Evolutionary conservation across 257 asterid genomes (phyloP).

Genomic region (Euphrasia confusa): DNA sequence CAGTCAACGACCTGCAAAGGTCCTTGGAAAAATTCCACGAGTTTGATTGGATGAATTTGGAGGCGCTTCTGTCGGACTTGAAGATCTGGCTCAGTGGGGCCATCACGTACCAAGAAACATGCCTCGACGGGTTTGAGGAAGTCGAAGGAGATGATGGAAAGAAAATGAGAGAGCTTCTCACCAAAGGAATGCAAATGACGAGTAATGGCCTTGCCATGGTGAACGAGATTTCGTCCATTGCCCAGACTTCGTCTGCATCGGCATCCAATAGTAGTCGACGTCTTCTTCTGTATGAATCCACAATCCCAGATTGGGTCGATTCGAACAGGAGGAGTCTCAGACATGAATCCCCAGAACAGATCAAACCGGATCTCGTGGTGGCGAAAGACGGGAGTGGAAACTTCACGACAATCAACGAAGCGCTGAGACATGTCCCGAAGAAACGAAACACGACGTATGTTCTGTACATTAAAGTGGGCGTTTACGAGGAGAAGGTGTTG

Average conservation of each 20-base stretch:
- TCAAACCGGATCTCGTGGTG: constrained; percentile 43
- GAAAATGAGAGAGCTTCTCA: constrained; percentile 47
- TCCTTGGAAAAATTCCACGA: constrained; percentile 33
- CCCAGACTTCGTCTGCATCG: constrained; percentile 26
- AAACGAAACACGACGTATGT: constrained; percentile 33
- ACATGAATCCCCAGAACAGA: background rate
- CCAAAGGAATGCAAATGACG: constrained; percentile 47
- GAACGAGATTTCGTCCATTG: constrained; percentile 41
- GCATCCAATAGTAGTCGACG: constrained; percentile 34
- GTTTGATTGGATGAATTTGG: constrained; percentile 43
- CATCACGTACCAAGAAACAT: constrained; percentile 70
- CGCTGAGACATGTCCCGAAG: constrained; percentile 36
- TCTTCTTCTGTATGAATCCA: constrained; percentile 31
- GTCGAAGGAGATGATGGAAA: constrained; percentile 47
- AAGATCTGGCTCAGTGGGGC: constrained; percentile 81
- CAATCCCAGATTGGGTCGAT: constrained; percentile 40
- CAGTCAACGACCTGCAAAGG: constrained; percentile 43
- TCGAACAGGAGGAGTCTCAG: constrained; percentile 33
- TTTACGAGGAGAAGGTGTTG: constrained; percentile 51
- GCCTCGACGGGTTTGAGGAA: constrained; percentile 64
- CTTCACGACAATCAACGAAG: constrained; percentile 42
- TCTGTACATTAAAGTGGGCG: constrained; percentile 53
- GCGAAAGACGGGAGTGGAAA: constrained; percentile 71
- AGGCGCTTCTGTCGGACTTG: constrained; percentile 37
- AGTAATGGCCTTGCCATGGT: constrained; percentile 89